Percentiles rank a stretch among this genome's conserved stretches.
Evolutionary conservation across 2,329 filamentous ascomycete genomes (phyloP).

Genomic region (Penicillium hesseltinei): DNA sequence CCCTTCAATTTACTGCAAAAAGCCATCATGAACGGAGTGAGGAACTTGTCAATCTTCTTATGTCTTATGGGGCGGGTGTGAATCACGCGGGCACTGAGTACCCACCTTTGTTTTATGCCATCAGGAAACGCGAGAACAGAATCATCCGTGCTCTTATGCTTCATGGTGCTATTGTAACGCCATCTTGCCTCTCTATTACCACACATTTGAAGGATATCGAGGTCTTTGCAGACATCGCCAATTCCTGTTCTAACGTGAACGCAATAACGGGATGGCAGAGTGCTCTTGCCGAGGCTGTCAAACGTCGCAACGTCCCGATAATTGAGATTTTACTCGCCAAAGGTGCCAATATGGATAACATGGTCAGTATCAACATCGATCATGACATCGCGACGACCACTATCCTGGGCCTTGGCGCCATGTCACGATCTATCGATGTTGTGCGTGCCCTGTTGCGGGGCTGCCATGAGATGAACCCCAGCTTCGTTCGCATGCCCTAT

Average conservation of each 20-base stretch:
- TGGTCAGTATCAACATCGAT: neutral
- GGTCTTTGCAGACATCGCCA: neutral
- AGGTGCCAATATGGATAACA: neutral
- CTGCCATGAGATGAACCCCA: neutral
- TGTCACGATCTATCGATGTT: neutral
- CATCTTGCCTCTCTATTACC: neutral
- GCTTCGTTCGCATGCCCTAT: neutral
- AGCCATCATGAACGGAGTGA: neutral
- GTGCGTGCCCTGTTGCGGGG: neutral
- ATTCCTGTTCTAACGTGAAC: neutral
- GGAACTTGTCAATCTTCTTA: constrained; percentile 6
- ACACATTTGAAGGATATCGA: neutral
- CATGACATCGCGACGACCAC: neutral
- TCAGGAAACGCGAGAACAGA: neutral
- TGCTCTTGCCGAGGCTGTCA: neutral
- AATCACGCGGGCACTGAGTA: constrained; percentile 1
- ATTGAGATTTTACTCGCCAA: neutral
- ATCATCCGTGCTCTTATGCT: neutral
- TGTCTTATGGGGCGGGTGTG: constrained; percentile 13
- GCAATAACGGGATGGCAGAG: neutral
- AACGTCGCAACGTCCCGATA: neutral
- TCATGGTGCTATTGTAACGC: neutral
- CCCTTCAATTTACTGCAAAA: neutral
- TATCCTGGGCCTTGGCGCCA: neutral
- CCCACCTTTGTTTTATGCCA: constrained; percentile 4